A percentile compares a stretch with the other conserved stretches of the same genome.
These are phyloP conservation scores for Aureobasidium sp. DNA, from an alignment of 2,329 filamentous ascomycete species.

Conservation along the genomic window DNA sequence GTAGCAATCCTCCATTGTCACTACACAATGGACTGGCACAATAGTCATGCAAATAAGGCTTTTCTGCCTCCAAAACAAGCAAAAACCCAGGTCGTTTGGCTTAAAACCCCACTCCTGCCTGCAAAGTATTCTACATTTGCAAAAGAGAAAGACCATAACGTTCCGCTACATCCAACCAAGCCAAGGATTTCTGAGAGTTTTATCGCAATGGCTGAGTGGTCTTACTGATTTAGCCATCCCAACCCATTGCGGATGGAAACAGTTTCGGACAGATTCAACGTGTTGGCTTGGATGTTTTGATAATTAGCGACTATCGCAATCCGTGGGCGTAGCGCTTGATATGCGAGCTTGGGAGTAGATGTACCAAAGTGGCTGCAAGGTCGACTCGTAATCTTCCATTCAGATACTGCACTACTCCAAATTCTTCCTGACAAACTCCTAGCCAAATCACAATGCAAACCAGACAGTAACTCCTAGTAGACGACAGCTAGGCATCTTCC, in stretches of 20 bases:
- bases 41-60: no score
- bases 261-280: neutral
- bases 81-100: neutral
- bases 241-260: neutral
- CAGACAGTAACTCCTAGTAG: neutral
- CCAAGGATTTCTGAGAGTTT: neutral
- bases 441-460: neutral
- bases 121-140: neutral
- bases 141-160: neutral
- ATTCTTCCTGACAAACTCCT: neutral
- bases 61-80: neutral
- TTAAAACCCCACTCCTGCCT: neutral
- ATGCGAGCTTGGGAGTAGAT: neutral
- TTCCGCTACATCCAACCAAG: neutral
- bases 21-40: no score
- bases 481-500: neutral
- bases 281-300: neutral
- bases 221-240: neutral
- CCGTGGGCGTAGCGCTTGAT: accelerated
- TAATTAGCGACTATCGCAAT: neutral
- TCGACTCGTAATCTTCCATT: neutral
- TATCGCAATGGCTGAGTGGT: neutral
- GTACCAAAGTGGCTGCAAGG: neutral
- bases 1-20: no score
- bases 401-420: neutral